These are phyloP conservation scores for Wickerhamiella vanderwaltii DNA, from an alignment of 805 yeast genomes.

Conservation along the genomic window DNA sequence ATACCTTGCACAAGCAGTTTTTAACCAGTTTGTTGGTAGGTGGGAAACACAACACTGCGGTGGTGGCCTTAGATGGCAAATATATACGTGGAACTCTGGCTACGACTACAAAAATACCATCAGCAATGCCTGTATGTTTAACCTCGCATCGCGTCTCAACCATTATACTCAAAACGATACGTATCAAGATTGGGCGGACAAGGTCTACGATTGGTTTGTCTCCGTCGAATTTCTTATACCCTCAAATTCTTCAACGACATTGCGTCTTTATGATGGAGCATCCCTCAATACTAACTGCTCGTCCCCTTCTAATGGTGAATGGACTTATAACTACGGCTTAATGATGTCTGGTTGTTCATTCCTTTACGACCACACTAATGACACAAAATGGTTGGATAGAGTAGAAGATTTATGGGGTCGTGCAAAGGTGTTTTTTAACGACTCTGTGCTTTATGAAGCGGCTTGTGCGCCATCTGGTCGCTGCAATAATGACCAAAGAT, in stretches of 20 bases:
- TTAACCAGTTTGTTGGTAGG: conserved; percentile 67
- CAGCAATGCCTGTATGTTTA: conserved; percentile 70
- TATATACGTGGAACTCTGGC: conserved; percentile 78
- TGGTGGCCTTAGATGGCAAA: conserved; percentile 90
- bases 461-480: conserved; percentile 46
- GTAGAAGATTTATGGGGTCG: conserved; percentile 36
- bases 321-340: conserved; percentile 68
- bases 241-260: conserved; percentile 15
- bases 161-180: conserved; percentile 61
- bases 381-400: conserved; percentile 46
- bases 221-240: conserved; percentile 36
- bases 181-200: conserved; percentile 61
- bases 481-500: conserved; percentile 67
- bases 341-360: conserved; percentile 58
- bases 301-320: conserved; percentile 40
- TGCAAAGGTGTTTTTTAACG: conserved; percentile 40
- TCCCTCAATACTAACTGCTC: conserved; percentile 38
- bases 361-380: conserved; percentile 49
- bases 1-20: conserved; percentile 68
- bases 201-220: conserved; percentile 62
- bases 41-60: conserved; percentile 57
- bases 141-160: conserved; percentile 70
- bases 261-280: conserved; percentile 65
- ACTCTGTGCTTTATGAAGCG: conserved; percentile 52
- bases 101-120: conserved; percentile 80